Evolutionary conservation across 768 basidiomycete genomes (phyloP).

Genomic region (Hericium alpestre): DNA sequence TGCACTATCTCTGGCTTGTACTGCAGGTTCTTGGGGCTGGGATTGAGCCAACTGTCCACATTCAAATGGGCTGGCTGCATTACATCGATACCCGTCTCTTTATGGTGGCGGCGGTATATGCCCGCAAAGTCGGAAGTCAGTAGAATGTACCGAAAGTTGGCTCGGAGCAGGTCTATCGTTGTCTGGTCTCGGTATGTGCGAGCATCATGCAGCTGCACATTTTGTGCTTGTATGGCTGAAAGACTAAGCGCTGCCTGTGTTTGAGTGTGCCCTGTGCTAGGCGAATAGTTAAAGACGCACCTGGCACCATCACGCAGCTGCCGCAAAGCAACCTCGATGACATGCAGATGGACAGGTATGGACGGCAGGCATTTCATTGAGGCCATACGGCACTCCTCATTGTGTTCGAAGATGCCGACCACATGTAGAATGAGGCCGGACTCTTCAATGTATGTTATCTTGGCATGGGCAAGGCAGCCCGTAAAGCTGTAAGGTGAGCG

Average conservation of each 20-base stretch:
- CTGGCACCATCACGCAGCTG: conserved; percentile 7
- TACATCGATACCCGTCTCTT: conserved; percentile 10
- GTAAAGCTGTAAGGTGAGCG: conserved; percentile 16
- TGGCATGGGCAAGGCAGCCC: conserved; percentile 26
- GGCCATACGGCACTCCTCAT: conserved; percentile 17
- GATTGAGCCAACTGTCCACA: conserved; percentile 17
- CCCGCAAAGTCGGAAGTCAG: conserved; percentile 12
- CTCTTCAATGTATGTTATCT: conserved; percentile 17
- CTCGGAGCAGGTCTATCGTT: neutral
- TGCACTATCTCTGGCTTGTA: conserved; percentile 5
- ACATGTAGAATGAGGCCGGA: conserved; percentile 14
- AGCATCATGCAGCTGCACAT: neutral
- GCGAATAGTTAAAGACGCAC: neutral
- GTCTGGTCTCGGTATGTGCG: conserved; percentile 3
- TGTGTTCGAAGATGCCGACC: conserved; percentile 19
- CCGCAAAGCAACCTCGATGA: conserved; percentile 15
- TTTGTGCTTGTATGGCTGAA: conserved; percentile 1
- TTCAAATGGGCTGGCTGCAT: conserved; percentile 8
- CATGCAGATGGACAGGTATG: conserved; percentile 24
- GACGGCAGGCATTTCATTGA: conserved; percentile 14
- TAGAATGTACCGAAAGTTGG: conserved; percentile 15
- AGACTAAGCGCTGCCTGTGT: neutral
- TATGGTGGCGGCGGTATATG: conserved; percentile 16
- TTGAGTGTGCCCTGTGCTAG: neutral
- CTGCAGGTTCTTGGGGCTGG: conserved; percentile 3